Evolutionary conservation across 2,329 filamentous ascomycete genomes (phyloP), one percentile per base, ranked within the genome.

Genomic region (Penicillium sp.): DNA sequence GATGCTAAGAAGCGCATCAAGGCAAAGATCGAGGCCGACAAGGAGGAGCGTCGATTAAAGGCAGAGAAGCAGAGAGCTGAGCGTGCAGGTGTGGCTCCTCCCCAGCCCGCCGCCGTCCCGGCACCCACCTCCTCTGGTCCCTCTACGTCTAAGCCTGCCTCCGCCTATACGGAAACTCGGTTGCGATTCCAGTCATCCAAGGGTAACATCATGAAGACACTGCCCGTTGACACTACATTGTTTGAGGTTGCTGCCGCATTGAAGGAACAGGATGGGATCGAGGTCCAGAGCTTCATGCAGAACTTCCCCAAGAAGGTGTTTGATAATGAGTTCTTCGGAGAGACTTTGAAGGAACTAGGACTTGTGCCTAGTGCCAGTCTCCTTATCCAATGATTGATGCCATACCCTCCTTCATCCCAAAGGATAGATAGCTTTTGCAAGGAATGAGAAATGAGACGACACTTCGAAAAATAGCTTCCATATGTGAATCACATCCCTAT

Each of bases 1-100:
- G 90, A 91, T 42, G 93, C 91, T 11, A 94, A 93, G 80, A 90
- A 88, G 75, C 85, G 89, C 35, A 93, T 97, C 73, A 88, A 92
- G 76, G 92, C 91, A 55, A 92, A 92, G 81, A 96, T 99, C 62
- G 92, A 94, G 65, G 92, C 89, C 14, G 92, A 97, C 78, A 97
- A 95, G 80, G 89, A 90, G 65, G 92, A 93, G 68, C 86, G 94
- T 52, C 87, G 89, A 61, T 82, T 88, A 62, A 96, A 94, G 73
- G 88, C 90, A 3, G 94, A 96, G 69, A 81, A 85, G 55, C 89
- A 91, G 66, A 96, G 93, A 77, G 92, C 92, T 0, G 85, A 85
- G 53, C 84, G 93, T n/a, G 90, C 92, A 64, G 92, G 93, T n/a
- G 81, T 84, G 3, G 76, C 83, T 24, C 77, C 78, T 24, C 69